phyloP scores from a whole-genome alignment of 169 alveolate genomes.

The Plasmodium relictum region DNA sequence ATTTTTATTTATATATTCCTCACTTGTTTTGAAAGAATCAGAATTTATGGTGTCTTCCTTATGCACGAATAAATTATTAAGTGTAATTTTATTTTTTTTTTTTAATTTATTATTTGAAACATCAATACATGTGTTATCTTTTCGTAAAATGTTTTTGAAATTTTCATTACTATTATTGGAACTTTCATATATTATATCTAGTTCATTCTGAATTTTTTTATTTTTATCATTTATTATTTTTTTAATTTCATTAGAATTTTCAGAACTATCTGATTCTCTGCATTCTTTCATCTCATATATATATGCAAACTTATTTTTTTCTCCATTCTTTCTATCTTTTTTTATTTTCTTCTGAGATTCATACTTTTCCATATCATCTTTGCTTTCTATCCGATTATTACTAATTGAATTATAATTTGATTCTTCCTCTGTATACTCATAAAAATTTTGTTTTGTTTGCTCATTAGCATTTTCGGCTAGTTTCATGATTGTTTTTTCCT shows the following conservation, averaged over 20 bases:
- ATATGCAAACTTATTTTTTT: slow-evolving; percentile 4
- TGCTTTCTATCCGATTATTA: neutral
- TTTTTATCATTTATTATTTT: slow-evolving; percentile 24
- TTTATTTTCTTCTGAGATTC: neutral
- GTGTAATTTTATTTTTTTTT: slow-evolving; percentile 46
- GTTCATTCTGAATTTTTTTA: slow-evolving; percentile 10
- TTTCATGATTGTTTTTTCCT: slow-evolving; percentile 69
- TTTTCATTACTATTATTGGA: neutral
- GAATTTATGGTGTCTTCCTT: slow-evolving; percentile 18
- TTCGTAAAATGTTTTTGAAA: slow-evolving; percentile 5
- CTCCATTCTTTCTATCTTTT: neutral
- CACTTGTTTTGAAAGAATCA: neutral
- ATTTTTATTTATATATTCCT: slow-evolving; percentile 58
- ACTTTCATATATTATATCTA: slow-evolving; percentile 33
- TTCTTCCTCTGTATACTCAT: slow-evolving; percentile 3
- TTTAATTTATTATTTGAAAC: neutral
- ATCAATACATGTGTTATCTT: neutral
- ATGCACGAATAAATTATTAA: slow-evolving; percentile 33
- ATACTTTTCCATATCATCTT: neutral
- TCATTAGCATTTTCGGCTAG: slow-evolving; percentile 49
- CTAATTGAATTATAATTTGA: neutral
- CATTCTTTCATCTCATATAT: neutral
- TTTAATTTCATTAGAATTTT: slow-evolving; percentile 25
- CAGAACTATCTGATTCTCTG: slow-evolving; percentile 10
- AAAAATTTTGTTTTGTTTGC: slow-evolving; percentile 8